Conservation (phyloP, 768 basidiomycete species). For the Hygrophorus pudorinus region DNA sequence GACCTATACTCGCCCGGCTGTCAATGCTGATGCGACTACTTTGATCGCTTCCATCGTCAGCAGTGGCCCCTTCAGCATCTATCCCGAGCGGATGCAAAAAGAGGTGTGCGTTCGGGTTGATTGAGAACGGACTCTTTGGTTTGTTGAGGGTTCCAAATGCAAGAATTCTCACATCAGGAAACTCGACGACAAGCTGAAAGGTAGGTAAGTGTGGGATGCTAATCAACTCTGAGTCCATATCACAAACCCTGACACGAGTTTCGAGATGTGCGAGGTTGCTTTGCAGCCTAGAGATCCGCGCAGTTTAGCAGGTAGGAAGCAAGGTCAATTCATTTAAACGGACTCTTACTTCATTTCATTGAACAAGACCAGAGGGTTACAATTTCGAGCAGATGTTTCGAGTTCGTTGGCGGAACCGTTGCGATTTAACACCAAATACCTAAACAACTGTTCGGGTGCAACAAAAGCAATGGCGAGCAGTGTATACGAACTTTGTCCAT, state of each 20-base stretch:
- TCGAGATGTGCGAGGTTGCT: slow-evolving; percentile 58
- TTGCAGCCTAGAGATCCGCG: slow-evolving; percentile 37
- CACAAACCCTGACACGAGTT: slow-evolving; percentile 53
- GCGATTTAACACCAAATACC: slow-evolving; percentile 68
- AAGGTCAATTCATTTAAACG: slow-evolving; percentile 1
- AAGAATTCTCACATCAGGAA: slow-evolving; percentile 64
- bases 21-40: too few species aligned
- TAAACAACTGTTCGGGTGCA: slow-evolving; percentile 18
- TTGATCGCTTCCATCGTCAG: too few species aligned
- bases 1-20: too few species aligned
- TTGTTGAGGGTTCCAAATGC: slow-evolving; percentile 57
- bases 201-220: slow-evolving; percentile 5
- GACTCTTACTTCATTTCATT: slow-evolving; percentile 62
- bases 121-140: slow-evolving; percentile 42
- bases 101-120: slow-evolving; percentile 59
- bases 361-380: slow-evolving; percentile 57
- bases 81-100: slow-evolving; percentile 67
- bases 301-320: too few species aligned
- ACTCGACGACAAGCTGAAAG: slow-evolving; percentile 52
- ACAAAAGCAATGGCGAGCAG: slow-evolving; percentile 2
- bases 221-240: slow-evolving; percentile 35
- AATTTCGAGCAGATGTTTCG: slow-evolving; percentile 56
- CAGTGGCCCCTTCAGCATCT: slow-evolving; percentile 15
- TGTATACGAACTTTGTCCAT: slow-evolving; percentile 61
- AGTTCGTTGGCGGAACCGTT: slow-evolving; percentile 68